Percentiles rank a stretch among this genome's conserved stretches.
Conservation (phyloP, 352 stramenopile genomes). For the Phytophthora capsici region DNA sequence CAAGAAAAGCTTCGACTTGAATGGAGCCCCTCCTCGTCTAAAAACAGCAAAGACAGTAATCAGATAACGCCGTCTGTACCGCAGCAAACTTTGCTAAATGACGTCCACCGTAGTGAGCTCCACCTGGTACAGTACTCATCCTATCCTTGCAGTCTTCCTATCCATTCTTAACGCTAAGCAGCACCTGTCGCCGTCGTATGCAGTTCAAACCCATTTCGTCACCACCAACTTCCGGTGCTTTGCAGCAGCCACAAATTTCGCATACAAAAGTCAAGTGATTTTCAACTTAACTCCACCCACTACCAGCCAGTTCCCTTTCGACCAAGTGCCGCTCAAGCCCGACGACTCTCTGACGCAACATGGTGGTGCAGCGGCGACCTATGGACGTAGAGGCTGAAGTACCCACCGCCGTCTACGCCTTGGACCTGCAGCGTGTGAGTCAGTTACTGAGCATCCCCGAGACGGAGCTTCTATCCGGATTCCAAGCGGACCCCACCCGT, state of each 20-base stretch:
- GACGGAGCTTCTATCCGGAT: constrained; percentile 56
- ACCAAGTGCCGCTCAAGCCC: background rate
- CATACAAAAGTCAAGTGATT: constrained; percentile 24
- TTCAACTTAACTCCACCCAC: constrained; percentile 15
- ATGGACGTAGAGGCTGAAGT: constrained; percentile 65
- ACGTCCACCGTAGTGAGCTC: no score
- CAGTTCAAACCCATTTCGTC: background rate
- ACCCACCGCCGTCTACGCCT: constrained; percentile 60
- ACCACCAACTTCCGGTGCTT: background rate
- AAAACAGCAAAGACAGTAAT: background rate
- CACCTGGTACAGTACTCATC: no score
- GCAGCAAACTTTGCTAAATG: no score
- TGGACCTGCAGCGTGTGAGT: constrained; percentile 60
- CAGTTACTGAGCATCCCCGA: constrained; percentile 57
- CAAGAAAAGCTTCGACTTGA: no score
- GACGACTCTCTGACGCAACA: constrained; percentile 12
- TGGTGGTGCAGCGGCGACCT: constrained; percentile 57
- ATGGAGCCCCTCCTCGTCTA: no score
- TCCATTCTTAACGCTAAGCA: background rate
- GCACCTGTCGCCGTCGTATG: background rate
- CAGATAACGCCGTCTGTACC: background rate
- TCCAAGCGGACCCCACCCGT: constrained; percentile 59
- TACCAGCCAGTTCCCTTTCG: constrained; percentile 14
- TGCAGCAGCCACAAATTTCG: constrained; percentile 8
- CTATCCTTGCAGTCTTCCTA: background rate